Evolutionary conservation across 768 basidiomycete genomes (phyloP).

Genomic region (Stropharia rugosoannulata): DNA sequence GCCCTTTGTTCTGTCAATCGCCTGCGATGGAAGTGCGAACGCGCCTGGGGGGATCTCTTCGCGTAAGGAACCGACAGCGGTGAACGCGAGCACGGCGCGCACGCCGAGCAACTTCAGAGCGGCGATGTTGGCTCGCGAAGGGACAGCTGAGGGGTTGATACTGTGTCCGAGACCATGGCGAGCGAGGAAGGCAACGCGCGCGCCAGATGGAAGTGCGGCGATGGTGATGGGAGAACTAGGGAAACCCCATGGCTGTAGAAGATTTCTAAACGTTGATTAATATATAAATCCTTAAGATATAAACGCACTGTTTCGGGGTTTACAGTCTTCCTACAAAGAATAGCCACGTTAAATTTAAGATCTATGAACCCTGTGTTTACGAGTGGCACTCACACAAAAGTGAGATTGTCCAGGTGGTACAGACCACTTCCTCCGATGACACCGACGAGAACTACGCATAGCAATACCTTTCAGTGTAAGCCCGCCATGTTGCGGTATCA

Average conservation of each 20-base stretch:
- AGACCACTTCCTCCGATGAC: conserved; percentile 92
- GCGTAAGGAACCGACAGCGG: conserved; percentile 90
- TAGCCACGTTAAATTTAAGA: background rate
- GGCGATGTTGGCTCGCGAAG: conserved; percentile 89
- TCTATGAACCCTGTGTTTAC: background rate
- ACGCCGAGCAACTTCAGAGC: conserved; percentile 93
- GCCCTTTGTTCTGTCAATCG: conserved; percentile 97
- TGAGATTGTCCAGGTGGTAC: conserved; percentile 91
- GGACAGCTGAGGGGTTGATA: conserved; percentile 78
- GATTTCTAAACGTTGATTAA: background rate
- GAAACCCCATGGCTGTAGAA: conserved; percentile 82
- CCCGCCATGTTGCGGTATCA: background rate
- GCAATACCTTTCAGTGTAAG: background rate
- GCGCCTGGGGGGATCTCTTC: conserved; percentile 93
- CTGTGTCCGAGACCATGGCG: conserved; percentile 86
- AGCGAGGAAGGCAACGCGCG: conserved; percentile 84
- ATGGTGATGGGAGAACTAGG: conserved; percentile 94
- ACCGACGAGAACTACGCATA: conserved; percentile 68
- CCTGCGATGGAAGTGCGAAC: conserved; percentile 84
- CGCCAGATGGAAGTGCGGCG: conserved; percentile 78
- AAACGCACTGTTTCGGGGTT: conserved; percentile 76
- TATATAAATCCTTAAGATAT: background rate
- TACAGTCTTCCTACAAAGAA: conserved; percentile 55
- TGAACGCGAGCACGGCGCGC: conserved; percentile 88
- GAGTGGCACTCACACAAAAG: conserved; percentile 62